Evolutionary conservation across 169 alveolate genomes (phyloP).

Genomic region (Cryptosporidium muris): DNA sequence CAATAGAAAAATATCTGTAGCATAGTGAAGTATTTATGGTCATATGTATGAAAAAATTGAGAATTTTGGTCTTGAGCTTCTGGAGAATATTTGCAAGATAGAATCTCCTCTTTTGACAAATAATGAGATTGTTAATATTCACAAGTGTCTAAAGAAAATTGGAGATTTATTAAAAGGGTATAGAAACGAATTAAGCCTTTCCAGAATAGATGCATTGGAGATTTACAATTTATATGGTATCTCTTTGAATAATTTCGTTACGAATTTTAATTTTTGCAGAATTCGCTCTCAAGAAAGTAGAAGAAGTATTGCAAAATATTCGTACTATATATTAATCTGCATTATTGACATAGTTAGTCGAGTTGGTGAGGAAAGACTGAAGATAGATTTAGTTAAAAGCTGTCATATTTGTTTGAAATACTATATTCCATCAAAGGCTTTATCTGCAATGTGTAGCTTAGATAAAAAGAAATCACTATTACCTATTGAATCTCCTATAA

Average conservation of each 20-base stretch:
- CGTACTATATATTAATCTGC: slow-evolving; percentile 47
- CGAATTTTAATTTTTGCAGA: slow-evolving; percentile 39
- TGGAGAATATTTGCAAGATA: no score
- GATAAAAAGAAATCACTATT: no score
- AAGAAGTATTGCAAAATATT: slow-evolving; percentile 61
- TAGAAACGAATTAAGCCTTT: slow-evolving; percentile 21
- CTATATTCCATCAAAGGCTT: slow-evolving; percentile 59
- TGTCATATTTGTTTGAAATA: slow-evolving; percentile 62
- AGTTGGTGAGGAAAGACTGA: background rate
- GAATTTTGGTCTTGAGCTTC: no score
- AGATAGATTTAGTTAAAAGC: slow-evolving; percentile 21
- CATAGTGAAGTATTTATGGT: no score
- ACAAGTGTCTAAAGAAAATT: slow-evolving; percentile 32
- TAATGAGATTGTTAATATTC: slow-evolving; percentile 25
- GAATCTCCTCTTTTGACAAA: background rate
- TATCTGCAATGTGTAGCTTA: background rate
- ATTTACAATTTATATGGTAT: slow-evolving; percentile 16
- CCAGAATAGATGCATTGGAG: slow-evolving; percentile 1
- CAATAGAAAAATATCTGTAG: no score
- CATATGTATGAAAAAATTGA: no score
- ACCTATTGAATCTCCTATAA: slow-evolving; percentile 1
- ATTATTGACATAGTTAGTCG: slow-evolving; percentile 25
- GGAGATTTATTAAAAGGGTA: slow-evolving; percentile 23
- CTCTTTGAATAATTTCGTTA: slow-evolving; percentile 16
- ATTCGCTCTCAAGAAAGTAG: slow-evolving; percentile 1